Percentiles rank a stretch among this genome's conserved stretches.
Evolutionary conservation across 2,329 filamentous ascomycete genomes (phyloP).

Genomic region (Fusarium albosuccineum): DNA sequence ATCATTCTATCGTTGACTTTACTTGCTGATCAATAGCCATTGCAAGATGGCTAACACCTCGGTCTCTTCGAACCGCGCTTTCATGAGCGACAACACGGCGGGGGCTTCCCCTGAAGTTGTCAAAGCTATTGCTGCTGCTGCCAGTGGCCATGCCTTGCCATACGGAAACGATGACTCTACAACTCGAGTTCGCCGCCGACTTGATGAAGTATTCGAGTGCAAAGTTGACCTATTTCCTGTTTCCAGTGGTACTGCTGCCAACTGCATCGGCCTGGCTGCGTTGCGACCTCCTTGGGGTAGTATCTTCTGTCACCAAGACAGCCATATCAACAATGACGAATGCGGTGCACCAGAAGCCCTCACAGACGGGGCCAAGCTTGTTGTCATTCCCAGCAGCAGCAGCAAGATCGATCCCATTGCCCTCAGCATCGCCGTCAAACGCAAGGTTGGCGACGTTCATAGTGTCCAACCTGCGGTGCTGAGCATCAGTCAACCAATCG

Average conservation of each 20-base stretch:
- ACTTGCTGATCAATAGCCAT: no score
- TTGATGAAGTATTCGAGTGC: background rate
- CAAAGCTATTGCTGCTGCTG: background rate
- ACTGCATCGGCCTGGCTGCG: background rate
- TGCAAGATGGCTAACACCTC: background rate
- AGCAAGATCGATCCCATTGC: background rate
- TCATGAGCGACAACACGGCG: background rate
- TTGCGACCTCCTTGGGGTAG: slow-evolving; percentile 4
- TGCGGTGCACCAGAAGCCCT: background rate
- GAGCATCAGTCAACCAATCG: background rate
- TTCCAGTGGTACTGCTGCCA: slow-evolving; percentile 6
- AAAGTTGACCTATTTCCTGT: background rate
- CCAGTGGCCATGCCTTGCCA: background rate
- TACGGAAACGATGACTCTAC: background rate
- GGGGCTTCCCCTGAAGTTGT: background rate
- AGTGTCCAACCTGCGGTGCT: background rate
- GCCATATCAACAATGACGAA: background rate
- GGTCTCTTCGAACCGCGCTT: background rate
- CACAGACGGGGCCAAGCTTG: background rate
- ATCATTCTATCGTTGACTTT: no score
- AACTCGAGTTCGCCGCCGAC: background rate
- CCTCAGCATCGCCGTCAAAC: background rate
- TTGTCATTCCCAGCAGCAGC: no score
- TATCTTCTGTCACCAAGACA: slow-evolving; percentile 4
- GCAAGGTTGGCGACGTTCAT: background rate